A percentile compares a stretch with the other conserved stretches of the same genome.
These are phyloP conservation scores for Boletus pseudopeckii DNA, from an alignment of 768 basidiomycete species.

Conservation along the genomic window DNA sequence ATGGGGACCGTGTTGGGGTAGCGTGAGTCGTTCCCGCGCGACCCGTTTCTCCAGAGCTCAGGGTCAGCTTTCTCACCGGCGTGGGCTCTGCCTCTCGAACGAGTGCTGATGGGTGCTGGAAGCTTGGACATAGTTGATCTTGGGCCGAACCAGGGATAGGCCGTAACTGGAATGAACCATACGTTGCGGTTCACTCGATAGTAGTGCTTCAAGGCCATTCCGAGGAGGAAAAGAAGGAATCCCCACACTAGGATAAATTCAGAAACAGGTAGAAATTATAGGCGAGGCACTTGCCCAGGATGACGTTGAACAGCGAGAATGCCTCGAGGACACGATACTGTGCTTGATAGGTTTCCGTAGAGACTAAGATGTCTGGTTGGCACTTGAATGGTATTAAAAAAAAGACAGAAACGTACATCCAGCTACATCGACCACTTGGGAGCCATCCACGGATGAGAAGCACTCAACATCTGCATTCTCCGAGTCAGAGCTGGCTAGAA, in stretches of 20 bases:
- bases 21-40: too few relatives aligned
- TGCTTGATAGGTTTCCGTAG: slow-evolving; percentile 84
- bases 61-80: slow-evolving; percentile 27
- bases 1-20: slow-evolving; percentile 19
- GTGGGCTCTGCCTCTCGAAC: slow-evolving; percentile 34
- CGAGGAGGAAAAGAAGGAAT: slow-evolving; percentile 45
- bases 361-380: slow-evolving; percentile 44
- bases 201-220: slow-evolving; percentile 42
- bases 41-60: slow-evolving; percentile 19
- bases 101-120: slow-evolving; percentile 40
- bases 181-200: slow-evolving; percentile 45
- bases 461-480: slow-evolving; percentile 82
- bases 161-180: slow-evolving; percentile 70
- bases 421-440: slow-evolving; percentile 54
- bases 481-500: slow-evolving; percentile 69
- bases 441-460: slow-evolving; percentile 53
- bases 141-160: slow-evolving; percentile 68
- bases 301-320: slow-evolving; percentile 76
- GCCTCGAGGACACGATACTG: slow-evolving; percentile 81
- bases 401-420: slow-evolving; percentile 51
- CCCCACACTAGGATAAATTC: slow-evolving; percentile 40
- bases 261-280: not conserved
- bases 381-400: not conserved
- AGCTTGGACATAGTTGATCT: slow-evolving; percentile 36
- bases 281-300: slow-evolving; percentile 48